Evolutionary conservation across 164 flowering plant species (phyloP).

Genomic region (Protea cynaroides): DNA sequence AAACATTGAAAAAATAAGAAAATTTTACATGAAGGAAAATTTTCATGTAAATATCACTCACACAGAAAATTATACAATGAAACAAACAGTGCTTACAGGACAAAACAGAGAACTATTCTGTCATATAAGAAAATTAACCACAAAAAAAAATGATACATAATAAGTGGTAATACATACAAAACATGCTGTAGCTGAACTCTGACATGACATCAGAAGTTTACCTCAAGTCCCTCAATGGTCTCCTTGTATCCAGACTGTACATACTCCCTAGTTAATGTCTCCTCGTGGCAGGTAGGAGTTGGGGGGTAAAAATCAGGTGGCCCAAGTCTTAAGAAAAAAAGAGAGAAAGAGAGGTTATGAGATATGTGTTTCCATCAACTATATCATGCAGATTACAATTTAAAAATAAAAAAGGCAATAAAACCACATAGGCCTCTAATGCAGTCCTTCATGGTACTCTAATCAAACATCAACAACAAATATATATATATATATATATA

Average conservation of each 20-base stretch:
- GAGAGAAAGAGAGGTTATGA: not conserved
- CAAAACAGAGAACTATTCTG: no score
- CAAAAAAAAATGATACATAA: not conserved
- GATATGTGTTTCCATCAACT: not conserved
- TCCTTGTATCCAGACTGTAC: constrained; percentile 84
- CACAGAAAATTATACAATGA: no score
- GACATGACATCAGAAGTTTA: constrained; percentile 18
- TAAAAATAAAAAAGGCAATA: not conserved
- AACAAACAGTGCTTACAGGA: no score
- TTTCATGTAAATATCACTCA: no score
- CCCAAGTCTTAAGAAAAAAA: constrained; percentile 54
- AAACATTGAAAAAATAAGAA: no score
- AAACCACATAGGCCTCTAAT: not conserved
- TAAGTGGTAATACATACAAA: not conserved
- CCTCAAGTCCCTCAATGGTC: constrained; percentile 95
- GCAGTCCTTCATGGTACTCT: not conserved
- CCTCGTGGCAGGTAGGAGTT: constrained; percentile 82
- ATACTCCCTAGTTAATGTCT: constrained; percentile 83
- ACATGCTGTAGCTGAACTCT: no score
- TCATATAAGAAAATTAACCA: not conserved
- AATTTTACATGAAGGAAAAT: no score
- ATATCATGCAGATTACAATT: not conserved
- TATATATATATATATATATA: no score
- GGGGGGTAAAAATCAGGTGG: constrained; percentile 94
- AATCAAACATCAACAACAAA: no score